Evolutionary conservation across 352 stramenopile genomes (phyloP).

Genomic region (Phytopythium ostracodes): DNA sequence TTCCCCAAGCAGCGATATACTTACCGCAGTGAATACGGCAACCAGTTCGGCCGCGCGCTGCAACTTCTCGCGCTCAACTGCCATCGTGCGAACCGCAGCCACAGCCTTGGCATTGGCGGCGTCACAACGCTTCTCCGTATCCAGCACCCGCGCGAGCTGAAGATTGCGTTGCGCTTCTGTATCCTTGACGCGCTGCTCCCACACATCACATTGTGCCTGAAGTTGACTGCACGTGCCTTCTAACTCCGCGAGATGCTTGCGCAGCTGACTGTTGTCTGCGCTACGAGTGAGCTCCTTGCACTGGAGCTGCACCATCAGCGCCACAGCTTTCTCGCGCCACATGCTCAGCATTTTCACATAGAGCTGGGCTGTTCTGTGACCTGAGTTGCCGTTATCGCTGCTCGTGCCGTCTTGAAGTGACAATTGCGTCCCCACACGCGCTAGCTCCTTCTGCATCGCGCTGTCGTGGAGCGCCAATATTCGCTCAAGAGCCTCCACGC

Average conservation of each 20-base stretch:
- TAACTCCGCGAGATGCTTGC: constrained; percentile 10
- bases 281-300: constrained; percentile 24
- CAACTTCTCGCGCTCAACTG: constrained; percentile 41
- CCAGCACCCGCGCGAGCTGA: constrained; percentile 26
- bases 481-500: constrained; percentile 44
- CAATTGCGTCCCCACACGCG: constrained; percentile 10
- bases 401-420: not conserved
- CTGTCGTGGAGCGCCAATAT: constrained; percentile 63
- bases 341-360: constrained; percentile 31
- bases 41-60: constrained; percentile 40
- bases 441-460: constrained; percentile 31
- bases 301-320: constrained; percentile 54
- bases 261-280: constrained; percentile 8
- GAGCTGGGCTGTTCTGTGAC: constrained; percentile 16
- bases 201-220: constrained; percentile 34
- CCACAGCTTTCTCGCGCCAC: constrained; percentile 59
- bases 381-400: not conserved
- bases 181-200: constrained; percentile 48
- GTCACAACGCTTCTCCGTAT: constrained; percentile 21
- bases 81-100: constrained; percentile 41
- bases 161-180: constrained; percentile 59
- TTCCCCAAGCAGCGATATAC: not conserved
- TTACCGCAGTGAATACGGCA: constrained; percentile 36
- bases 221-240: constrained; percentile 13
- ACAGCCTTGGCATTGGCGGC: constrained; percentile 39